phyloP scores from a whole-genome alignment of 352 stramenopile genomes.

The Globisporangium emineosum region DNA sequence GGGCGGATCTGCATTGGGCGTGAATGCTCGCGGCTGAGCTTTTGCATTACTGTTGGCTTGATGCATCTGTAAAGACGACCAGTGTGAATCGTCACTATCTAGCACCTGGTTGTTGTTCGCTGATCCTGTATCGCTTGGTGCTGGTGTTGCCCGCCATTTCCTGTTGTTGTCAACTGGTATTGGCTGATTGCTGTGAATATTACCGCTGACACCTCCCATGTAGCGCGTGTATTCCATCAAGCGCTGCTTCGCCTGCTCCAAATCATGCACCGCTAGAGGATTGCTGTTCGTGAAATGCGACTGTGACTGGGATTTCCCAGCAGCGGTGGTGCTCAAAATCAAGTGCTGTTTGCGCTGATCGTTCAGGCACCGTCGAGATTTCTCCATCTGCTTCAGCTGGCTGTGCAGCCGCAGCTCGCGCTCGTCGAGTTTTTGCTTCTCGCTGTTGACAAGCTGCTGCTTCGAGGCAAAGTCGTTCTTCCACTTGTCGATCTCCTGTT shows the following conservation, averaged over 20 bases:
- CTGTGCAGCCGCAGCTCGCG: conserved; percentile 45
- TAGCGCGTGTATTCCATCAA: conserved; percentile 12
- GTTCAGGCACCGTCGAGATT: conserved; percentile 34
- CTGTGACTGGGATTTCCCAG: not conserved
- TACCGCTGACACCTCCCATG: conserved; percentile 1
- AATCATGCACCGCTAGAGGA: conserved; percentile 11
- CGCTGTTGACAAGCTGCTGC: conserved; percentile 35
- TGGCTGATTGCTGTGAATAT: not conserved
- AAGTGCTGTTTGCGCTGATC: conserved; percentile 47
- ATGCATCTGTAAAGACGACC: not conserved
- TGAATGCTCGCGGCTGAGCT: not conserved
- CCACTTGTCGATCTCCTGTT: conserved; percentile 19
- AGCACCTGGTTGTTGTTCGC: not conserved
- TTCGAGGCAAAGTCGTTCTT: conserved; percentile 22
- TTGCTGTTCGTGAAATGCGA: not conserved
- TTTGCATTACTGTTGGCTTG: not conserved
- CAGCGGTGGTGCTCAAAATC: not conserved
- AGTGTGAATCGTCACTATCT: not conserved
- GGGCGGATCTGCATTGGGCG: not conserved
- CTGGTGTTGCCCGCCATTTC: not conserved
- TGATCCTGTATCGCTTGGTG: not conserved
- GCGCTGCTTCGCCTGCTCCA: conserved; percentile 17
- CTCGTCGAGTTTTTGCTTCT: conserved; percentile 43
- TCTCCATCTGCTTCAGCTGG: conserved; percentile 59
- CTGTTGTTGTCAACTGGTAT: conserved; percentile 14